A percentile compares a stretch with the other conserved stretches of the same genome.
Evolutionary conservation across 345 rosid species (phyloP).

Genomic region (Boechera divaricarpa): DNA sequence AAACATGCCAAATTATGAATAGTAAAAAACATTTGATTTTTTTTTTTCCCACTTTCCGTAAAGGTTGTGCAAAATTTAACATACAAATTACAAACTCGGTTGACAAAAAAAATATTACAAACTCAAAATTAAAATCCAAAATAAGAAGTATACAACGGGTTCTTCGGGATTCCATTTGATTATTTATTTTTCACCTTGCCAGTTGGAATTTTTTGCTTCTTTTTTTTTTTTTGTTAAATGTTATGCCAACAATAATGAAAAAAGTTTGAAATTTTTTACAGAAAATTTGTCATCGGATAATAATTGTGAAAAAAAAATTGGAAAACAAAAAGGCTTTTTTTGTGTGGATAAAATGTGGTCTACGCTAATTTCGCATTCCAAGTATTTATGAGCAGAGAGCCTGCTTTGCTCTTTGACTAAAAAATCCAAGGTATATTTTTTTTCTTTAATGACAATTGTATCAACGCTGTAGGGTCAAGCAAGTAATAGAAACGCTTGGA

Average conservation of each 20-base stretch:
- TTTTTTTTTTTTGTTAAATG: background rate
- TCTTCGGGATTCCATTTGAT: background rate
- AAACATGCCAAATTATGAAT: too few relatives aligned
- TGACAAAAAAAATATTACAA: background rate
- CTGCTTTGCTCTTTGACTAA: constrained; percentile 18
- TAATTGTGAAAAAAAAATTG: background rate
- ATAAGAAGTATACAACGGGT: background rate
- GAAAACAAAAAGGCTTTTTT: too few relatives aligned
- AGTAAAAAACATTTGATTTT: too few relatives aligned
- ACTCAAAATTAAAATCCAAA: background rate
- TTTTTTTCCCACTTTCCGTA: too few relatives aligned
- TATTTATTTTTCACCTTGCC: background rate
- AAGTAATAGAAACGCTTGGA: background rate
- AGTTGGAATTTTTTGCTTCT: background rate
- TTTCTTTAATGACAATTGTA: background rate
- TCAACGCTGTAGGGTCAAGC: background rate
- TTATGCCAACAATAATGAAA: background rate
- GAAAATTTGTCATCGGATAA: background rate
- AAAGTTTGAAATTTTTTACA: background rate
- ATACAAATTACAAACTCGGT: background rate
- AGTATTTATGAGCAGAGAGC: background rate
- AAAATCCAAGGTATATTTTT: background rate
- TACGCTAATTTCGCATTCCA: constrained; percentile 1
- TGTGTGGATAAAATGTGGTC: too few relatives aligned
- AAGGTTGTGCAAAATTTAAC: background rate